A percentile compares a stretch with the other conserved stretches of the same genome.
phyloP scores from a whole-genome alignment of 164 flowering plant genomes.

The Liriodendron chinense region DNA sequence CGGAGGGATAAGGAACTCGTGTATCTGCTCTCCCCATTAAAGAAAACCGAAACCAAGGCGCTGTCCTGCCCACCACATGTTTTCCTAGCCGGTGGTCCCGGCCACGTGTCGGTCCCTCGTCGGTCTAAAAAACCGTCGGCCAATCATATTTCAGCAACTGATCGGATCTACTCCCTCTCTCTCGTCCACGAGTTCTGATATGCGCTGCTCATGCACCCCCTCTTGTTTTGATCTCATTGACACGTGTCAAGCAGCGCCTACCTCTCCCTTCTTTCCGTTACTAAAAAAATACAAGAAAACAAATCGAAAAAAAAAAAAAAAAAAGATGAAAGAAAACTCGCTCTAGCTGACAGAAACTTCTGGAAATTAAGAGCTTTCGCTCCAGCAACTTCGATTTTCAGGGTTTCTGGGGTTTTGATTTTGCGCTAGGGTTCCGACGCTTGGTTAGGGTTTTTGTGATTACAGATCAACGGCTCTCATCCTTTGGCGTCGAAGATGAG shows the following conservation, averaged over 20 bases:
- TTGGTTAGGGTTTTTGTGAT: neutral
- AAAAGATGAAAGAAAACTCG: neutral
- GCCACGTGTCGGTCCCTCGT: neutral
- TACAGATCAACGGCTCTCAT: neutral
- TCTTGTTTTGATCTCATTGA: slow-evolving; percentile 5
- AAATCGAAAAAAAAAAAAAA: no score
- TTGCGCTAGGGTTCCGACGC: neutral
- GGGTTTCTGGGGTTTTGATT: neutral
- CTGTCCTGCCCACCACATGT: neutral
- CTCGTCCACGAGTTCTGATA: slow-evolving; percentile 17
- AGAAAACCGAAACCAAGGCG: neutral
- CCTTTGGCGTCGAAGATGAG: slow-evolving; percentile 5
- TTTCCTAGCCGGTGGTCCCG: neutral
- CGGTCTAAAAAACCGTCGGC: neutral
- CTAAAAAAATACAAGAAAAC: no score
- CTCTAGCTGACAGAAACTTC: neutral
- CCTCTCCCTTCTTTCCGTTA: neutral
- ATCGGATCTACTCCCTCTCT: slow-evolving; percentile 12
- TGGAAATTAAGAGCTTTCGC: neutral
- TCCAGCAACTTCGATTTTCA: no score
- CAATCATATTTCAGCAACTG: slow-evolving; percentile 15
- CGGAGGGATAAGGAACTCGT: neutral
- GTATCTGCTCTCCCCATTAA: neutral
- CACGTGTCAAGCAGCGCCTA: slow-evolving; percentile 11
- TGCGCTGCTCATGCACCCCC: neutral